A percentile compares a stretch with the other conserved stretches of the same genome.
These are phyloP conservation scores for Ophiostoma piceae DNA, from an alignment of 2,329 filamentous ascomycete genomes.

Conservation along the genomic window DNA sequence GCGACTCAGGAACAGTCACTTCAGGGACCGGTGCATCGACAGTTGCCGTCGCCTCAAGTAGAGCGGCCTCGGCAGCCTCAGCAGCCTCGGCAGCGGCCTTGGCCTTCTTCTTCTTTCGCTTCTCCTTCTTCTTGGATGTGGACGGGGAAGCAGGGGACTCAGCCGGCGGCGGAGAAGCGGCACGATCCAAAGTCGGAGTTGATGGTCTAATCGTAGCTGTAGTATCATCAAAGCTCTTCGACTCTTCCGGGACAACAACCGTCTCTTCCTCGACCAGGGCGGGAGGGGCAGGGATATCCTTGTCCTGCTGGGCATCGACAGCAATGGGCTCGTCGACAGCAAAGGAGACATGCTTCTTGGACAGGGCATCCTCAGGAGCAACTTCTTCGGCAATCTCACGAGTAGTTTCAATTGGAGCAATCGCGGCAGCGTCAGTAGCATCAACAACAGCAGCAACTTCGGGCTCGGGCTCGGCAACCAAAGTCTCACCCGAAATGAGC, in stretches of 20 bases:
- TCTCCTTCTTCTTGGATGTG: constrained; percentile 10
- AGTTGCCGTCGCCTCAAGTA: neutral
- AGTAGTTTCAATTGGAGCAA: neutral
- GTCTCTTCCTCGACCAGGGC: neutral
- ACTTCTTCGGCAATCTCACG: constrained; percentile 8
- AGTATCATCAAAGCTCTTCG: neutral
- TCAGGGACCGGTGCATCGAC: neutral
- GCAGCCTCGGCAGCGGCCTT: neutral
- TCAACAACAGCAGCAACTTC: neutral
- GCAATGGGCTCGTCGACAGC: neutral
- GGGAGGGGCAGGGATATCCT: neutral
- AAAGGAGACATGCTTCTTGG: constrained; percentile 10
- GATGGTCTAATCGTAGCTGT: neutral
- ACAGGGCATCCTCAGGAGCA: constrained; percentile 6
- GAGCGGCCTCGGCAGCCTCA: neutral
- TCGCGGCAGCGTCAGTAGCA: neutral
- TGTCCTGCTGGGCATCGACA: neutral
- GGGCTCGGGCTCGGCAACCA: constrained; percentile 19
- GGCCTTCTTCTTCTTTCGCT: constrained; percentile 7
- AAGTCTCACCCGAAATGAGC: constrained; percentile 7
- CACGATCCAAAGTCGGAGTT: neutral
- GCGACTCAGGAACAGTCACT: neutral
- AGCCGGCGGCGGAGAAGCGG: neutral
- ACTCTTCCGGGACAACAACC: neutral
- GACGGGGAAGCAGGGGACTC: constrained; percentile 1